Base-by-base conservation (phyloP, 257 asterid genomes). In the Ehretia macrophylla region DNA sequence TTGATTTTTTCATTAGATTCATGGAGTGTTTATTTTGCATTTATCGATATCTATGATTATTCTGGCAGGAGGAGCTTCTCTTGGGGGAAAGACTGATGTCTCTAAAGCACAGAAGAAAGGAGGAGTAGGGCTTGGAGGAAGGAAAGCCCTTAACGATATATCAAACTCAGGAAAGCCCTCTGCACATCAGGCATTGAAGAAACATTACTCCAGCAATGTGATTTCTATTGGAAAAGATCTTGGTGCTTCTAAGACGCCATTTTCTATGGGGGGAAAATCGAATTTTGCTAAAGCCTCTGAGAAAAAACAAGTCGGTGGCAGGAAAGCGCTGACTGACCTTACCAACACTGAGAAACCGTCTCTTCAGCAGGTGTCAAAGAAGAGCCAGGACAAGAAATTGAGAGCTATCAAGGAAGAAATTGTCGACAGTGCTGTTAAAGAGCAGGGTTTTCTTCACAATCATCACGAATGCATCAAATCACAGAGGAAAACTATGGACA, bases 71-170 rank as follows among this genome's bases (percentile, higher is more conserved):
- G 79, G 76, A 51, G 80, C 78, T 50, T 50, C 82, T 68, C 74
- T 85, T 67, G 81, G 75, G 40, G 79, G 79, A 55, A 84, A 82
- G 75, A 52, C 71, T 59, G 82, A 72, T 67, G 37, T 55, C 8
- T 37, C 75, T 42, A 83, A 73, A 74, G 71, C 73, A 32, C 74
- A 67, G 55, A 88, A 82, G 74, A 84, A 75, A 64, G 76, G 76
- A 64, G 70, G 78, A 51, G n/a, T n/a, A n/a, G 68, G 75, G 52
- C 51, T 67, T 17, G 79, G 82, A 17, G 86, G 83, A 63, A 72
- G 99, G 77, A 92, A 72, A 74, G 96, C 96, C 38, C 89, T 92
- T 8, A 84, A 83, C 18, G 97, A 92, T 77, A 88, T 88, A 72
- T 84, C 99, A 10, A 88, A 86, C 77, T 79, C 98, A 8, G 79